Conservation (phyloP, 441 rosid species). For the Iberis amara region DNA sequence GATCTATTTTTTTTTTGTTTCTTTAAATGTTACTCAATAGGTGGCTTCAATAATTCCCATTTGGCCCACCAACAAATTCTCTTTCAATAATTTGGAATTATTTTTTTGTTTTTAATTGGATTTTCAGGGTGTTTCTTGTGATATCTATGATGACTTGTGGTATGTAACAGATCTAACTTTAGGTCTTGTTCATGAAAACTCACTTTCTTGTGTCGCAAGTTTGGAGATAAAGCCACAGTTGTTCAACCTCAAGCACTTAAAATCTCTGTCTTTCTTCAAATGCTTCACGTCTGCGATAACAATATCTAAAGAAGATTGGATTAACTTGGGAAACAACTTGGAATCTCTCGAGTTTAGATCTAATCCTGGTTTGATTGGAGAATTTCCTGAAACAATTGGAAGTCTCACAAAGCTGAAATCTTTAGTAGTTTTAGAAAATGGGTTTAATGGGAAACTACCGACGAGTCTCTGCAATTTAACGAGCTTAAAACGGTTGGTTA, state of each 20-base stretch:
- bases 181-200: conserved; percentile 72
- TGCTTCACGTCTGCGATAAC: conserved; percentile 46
- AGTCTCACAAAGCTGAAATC: conserved; percentile 54
- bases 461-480: conserved; percentile 38
- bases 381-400: conserved; percentile 50
- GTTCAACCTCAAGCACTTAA: conserved; percentile 62
- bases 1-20: conserved; percentile 11
- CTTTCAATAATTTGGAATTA: conserved; percentile 4
- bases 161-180: conserved; percentile 62
- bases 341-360: conserved; percentile 65
- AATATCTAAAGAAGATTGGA: conserved; percentile 44
- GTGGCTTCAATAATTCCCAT: conserved; percentile 13
- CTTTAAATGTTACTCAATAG: conserved; percentile 19
- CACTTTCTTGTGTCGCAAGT: conserved; percentile 47
- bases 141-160: conserved; percentile 61
- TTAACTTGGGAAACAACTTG: conserved; percentile 41
- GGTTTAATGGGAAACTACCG: conserved; percentile 54
- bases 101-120: background rate
- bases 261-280: conserved; percentile 57
- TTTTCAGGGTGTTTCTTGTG: conserved; percentile 81
- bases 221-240: conserved; percentile 52
- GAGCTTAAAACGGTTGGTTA: conserved; percentile 52
- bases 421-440: conserved; percentile 62
- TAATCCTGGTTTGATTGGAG: conserved; percentile 62
- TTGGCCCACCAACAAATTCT: conserved; percentile 14